These are phyloP conservation scores for Citrus maxima DNA, from an alignment of 345 rosid genomes.

Conservation along the genomic window DNA sequence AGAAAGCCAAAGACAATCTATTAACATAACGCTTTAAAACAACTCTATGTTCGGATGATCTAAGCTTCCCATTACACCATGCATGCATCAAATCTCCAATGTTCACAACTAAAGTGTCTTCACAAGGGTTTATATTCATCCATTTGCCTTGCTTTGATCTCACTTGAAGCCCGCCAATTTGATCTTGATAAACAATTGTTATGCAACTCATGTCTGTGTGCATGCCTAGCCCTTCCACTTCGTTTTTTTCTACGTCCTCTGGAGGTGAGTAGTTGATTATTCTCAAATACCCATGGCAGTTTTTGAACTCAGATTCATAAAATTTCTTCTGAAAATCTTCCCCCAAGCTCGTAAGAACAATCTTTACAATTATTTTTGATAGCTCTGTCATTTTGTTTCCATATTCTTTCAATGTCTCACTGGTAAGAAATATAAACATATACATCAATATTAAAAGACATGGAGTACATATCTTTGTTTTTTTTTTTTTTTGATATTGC, in stretches of 20 bases:
- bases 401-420: constrained; percentile 18
- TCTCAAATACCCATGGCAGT: constrained; percentile 28
- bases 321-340: constrained; percentile 13
- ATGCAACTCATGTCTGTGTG: constrained; percentile 31
- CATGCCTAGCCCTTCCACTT: constrained; percentile 25
- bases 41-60: constrained; percentile 28
- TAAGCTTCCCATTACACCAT: constrained; percentile 22
- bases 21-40: constrained; percentile 2
- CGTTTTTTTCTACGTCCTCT: background rate
- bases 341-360: constrained; percentile 12
- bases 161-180: constrained; percentile 27
- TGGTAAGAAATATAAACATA: background rate
- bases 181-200: constrained; percentile 24
- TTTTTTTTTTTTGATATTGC: no score
- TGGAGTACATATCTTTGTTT: no score
- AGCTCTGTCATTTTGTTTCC: constrained; percentile 20
- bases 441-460: no score
- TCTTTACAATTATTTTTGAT: constrained; percentile 2
- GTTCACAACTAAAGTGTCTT: constrained; percentile 21
- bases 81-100: constrained; percentile 30
- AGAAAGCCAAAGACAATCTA: constrained; percentile 24
- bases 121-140: constrained; percentile 24
- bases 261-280: constrained; percentile 23
- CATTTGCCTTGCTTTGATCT: constrained; percentile 20
- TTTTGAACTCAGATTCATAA: constrained; percentile 16